phyloP scores from a whole-genome alignment of 345 rosid species.

The Carallia brachiata region DNA sequence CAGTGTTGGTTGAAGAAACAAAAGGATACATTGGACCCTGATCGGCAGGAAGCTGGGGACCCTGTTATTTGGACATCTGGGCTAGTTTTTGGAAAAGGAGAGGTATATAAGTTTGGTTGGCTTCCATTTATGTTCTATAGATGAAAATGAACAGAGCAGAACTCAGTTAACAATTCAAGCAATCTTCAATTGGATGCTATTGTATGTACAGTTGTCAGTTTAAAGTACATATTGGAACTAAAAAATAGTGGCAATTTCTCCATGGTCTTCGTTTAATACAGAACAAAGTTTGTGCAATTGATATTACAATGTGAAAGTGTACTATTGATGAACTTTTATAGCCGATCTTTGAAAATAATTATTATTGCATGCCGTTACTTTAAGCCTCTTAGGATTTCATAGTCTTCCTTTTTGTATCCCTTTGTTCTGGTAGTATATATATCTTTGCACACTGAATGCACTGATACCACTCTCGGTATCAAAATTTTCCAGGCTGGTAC shows the following conservation, averaged over 20 bases:
- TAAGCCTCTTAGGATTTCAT: background rate
- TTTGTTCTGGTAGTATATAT: background rate
- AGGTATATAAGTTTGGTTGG: constrained; percentile 46
- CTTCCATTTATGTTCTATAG: background rate
- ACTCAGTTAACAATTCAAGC: no score
- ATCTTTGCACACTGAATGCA: background rate
- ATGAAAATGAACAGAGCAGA: no score
- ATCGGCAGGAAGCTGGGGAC: constrained; percentile 52
- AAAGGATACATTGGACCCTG: constrained; percentile 68
- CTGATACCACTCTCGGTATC: background rate
- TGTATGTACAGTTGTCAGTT: no score
- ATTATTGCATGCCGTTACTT: no score
- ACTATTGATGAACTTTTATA: no score
- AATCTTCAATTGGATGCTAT: no score
- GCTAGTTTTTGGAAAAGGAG: constrained; percentile 83
- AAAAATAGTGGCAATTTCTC: no score
- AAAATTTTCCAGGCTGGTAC: background rate
- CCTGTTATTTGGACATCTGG: constrained; percentile 90
- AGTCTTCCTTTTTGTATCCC: background rate
- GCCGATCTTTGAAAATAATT: no score
- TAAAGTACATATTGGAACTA: no score
- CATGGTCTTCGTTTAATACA: no score
- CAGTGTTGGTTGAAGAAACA: constrained; percentile 99
- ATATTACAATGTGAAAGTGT: no score
- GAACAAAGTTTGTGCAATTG: no score